Conservation (phyloP, 73 alveolate genomes). For the Diophrys sp. region DNA sequence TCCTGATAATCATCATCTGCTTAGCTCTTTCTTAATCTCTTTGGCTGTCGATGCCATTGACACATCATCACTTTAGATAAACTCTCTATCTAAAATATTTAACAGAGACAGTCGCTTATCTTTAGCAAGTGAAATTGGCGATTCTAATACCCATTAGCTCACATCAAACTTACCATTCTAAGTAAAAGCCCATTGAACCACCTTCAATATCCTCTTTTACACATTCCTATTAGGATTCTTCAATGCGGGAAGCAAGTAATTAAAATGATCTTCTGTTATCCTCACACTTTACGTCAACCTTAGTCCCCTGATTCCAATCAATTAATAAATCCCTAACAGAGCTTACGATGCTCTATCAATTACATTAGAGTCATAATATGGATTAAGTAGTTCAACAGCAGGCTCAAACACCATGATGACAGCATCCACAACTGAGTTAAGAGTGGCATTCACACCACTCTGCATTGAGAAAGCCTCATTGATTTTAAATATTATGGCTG, state of each 20-base stretch:
- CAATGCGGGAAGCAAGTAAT: conserved; percentile 33
- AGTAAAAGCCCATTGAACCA: conserved; percentile 57
- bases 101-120: conserved; percentile 20
- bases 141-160: conserved; percentile 7
- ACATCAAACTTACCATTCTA: conserved; percentile 15
- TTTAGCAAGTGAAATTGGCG: conserved; percentile 16
- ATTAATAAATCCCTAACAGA: conserved; percentile 49
- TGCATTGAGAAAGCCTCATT: conserved; percentile 33
- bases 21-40: conserved; percentile 11
- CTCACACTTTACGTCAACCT: conserved; percentile 36
- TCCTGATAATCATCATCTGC: not conserved
- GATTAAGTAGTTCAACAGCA: conserved; percentile 38
- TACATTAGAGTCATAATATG: conserved; percentile 29
- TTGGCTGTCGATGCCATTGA: conserved; percentile 34
- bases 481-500: conserved; percentile 33
- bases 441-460: conserved; percentile 11
- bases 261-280: conserved; percentile 33
- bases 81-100: conserved; percentile 4
- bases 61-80: conserved; percentile 35
- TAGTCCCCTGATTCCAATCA: conserved; percentile 32
- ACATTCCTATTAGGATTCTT: conserved; percentile 42
- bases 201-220: conserved; percentile 42
- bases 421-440: conserved; percentile 26
- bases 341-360: conserved; percentile 62
- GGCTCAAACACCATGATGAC: conserved; percentile 47